Evolutionary conservation across 2,329 filamentous ascomycete genomes (phyloP).

Genomic region (Ilyonectria mors-panacis): DNA sequence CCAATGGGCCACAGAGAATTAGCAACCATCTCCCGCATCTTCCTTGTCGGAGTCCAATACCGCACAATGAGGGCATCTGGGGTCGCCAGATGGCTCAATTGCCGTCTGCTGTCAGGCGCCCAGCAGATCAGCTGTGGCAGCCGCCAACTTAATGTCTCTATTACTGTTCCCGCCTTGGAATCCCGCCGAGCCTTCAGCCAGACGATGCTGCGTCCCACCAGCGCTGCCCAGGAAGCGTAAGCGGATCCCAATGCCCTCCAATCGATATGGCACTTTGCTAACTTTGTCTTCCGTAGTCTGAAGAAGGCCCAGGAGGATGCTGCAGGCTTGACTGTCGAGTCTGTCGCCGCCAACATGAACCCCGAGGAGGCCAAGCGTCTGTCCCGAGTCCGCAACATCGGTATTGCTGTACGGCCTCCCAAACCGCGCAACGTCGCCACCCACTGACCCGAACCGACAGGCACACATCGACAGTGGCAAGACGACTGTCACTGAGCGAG

Average conservation of each 20-base stretch:
- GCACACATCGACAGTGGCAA: conserved; percentile 99
- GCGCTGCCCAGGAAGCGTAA: conserved; percentile 61
- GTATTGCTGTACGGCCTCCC: conserved; percentile 81
- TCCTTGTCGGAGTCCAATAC: conserved; percentile 42
- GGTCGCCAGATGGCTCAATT: conserved; percentile 59
- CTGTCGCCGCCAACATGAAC: conserved; percentile 83
- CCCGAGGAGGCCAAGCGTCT: conserved; percentile 84
- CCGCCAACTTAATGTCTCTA: conserved; percentile 48
- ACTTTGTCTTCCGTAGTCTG: conserved; percentile 51
- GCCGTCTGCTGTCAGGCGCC: conserved; percentile 53
- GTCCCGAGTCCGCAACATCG: conserved; percentile 92
- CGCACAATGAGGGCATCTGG: conserved; percentile 58
- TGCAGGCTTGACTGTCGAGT: conserved; percentile 67
- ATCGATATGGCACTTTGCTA: conserved; percentile 28
- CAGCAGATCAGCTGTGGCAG: conserved; percentile 47
- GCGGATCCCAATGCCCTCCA: conserved; percentile 30
- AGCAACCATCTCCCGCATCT: conserved; percentile 46
- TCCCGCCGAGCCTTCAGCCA: conserved; percentile 53
- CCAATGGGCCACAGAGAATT: conserved; percentile 44
- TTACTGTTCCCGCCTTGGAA: conserved; percentile 42
- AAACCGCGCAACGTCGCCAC: conserved; percentile 2
- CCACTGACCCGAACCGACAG: conserved; percentile 58
- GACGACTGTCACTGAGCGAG: conserved; percentile 95
- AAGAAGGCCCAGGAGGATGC: conserved; percentile 70
- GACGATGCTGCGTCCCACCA: conserved; percentile 47